phyloP scores from a whole-genome alignment of 768 basidiomycete species.

The Tricholoma sp. region DNA sequence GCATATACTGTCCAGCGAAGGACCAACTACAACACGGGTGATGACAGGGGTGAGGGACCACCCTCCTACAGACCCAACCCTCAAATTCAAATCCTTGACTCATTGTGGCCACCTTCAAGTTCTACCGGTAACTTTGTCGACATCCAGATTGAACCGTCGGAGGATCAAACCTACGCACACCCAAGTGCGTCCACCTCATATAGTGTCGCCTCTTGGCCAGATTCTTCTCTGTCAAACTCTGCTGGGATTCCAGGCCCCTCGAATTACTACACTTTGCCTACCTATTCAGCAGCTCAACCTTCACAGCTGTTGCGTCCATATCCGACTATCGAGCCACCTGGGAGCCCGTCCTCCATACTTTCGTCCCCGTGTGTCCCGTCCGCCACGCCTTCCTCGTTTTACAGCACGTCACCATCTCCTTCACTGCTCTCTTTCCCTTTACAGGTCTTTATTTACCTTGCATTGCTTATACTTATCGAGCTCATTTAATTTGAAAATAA shows the following conservation, averaged over 20 bases:
- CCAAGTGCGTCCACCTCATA: conserved; percentile 3
- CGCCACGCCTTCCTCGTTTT: neutral
- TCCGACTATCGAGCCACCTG: neutral
- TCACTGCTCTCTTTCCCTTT: neutral
- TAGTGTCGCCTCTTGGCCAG: neutral
- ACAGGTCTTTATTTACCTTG: conserved; percentile 1
- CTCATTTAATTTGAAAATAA: neutral
- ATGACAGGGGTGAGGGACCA: neutral
- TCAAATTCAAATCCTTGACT: neutral
- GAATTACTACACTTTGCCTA: conserved; percentile 1
- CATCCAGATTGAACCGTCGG: neutral
- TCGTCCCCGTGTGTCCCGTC: neutral
- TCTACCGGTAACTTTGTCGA: neutral
- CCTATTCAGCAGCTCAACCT: neutral
- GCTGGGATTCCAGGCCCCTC: conserved; percentile 1
- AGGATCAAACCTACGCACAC: neutral
- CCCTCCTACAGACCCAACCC: neutral
- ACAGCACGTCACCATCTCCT: neutral
- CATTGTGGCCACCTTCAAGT: neutral
- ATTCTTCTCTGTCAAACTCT: neutral
- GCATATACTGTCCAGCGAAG: neutral
- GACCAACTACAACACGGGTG: neutral
- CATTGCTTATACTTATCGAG: neutral
- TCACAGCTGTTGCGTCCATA: neutral
- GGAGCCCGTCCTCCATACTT: neutral